Evolutionary conservation across 192 early-diverging fungal species (phyloP).

Genomic region (Podochytrium sp.): DNA sequence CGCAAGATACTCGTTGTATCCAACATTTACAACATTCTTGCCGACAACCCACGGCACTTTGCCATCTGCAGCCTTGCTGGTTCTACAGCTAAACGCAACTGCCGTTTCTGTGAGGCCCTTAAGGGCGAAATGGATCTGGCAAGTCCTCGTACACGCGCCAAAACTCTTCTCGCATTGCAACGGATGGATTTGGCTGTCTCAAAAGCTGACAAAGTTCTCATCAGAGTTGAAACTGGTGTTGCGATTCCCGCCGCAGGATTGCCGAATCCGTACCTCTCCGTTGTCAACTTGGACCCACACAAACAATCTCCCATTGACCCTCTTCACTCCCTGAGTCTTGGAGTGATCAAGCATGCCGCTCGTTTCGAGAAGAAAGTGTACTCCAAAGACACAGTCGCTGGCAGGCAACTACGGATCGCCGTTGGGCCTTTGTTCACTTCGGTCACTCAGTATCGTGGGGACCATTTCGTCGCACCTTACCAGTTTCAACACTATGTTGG

Average conservation of each 20-base stretch:
- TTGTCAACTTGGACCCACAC: neutral
- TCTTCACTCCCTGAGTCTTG: constrained; percentile 2
- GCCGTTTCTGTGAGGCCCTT: neutral
- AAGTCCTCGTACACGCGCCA: neutral
- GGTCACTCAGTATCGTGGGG: neutral
- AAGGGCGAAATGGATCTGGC: neutral
- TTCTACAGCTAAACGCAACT: neutral
- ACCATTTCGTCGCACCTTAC: neutral
- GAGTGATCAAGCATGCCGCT: neutral
- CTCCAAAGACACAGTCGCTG: neutral
- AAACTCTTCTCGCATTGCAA: neutral
- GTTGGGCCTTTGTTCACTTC: neutral
- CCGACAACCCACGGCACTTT: constrained; percentile 7
- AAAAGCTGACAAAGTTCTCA: neutral
- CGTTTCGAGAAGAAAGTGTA: neutral
- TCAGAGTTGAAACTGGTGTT: neutral
- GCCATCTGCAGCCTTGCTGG: neutral
- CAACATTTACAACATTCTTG: neutral
- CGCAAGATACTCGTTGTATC: neutral
- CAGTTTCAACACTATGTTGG: neutral
- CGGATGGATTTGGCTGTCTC: neutral
- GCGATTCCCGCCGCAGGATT: neutral
- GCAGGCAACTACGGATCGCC: neutral
- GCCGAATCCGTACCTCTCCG: neutral
- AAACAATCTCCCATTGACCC: constrained; percentile 1